Conservation (phyloP, 768 basidiomycete species). For the Panus rudis region DNA sequence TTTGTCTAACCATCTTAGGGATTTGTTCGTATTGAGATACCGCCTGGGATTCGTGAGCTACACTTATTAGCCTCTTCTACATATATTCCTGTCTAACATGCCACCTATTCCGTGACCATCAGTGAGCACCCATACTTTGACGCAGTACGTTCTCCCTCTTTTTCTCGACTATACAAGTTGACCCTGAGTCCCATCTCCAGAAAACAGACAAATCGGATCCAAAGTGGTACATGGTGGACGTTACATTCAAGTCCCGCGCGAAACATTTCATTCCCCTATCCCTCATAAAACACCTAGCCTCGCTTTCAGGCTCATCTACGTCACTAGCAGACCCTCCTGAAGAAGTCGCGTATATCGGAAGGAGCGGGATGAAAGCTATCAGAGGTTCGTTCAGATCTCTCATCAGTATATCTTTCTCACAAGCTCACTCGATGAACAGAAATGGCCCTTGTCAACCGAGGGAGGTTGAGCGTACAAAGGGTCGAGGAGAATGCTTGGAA, state of each 20-base stretch:
- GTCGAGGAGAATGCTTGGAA: conserved; percentile 63
- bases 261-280: conserved; percentile 72
- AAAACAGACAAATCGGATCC: conserved; percentile 74
- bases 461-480: conserved; percentile 83
- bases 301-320: conserved; percentile 24
- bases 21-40: conserved; percentile 71
- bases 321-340: conserved; percentile 36
- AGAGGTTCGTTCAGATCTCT: conserved; percentile 39
- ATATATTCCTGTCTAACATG: conserved; percentile 8
- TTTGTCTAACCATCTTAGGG: conserved; percentile 1
- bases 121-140: conserved; percentile 79
- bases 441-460: conserved; percentile 77
- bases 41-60: conserved; percentile 77
- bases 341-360: conserved; percentile 61
- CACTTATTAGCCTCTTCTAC: conserved; percentile 6
- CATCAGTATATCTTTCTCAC: background rate
- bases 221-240: conserved; percentile 91
- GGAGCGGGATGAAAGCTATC: conserved; percentile 53
- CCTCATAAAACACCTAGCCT: conserved; percentile 61
- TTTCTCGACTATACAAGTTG: background rate
- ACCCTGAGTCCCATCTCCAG: conserved; percentile 30
- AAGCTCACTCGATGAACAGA: conserved; percentile 27
- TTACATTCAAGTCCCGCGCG: conserved; percentile 59
- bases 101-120: conserved; percentile 12
- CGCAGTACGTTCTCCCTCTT: conserved; percentile 34